These are phyloP conservation scores for Alternaria atra DNA, from an alignment of 2,329 filamentous ascomycete species.

Conservation along the genomic window DNA sequence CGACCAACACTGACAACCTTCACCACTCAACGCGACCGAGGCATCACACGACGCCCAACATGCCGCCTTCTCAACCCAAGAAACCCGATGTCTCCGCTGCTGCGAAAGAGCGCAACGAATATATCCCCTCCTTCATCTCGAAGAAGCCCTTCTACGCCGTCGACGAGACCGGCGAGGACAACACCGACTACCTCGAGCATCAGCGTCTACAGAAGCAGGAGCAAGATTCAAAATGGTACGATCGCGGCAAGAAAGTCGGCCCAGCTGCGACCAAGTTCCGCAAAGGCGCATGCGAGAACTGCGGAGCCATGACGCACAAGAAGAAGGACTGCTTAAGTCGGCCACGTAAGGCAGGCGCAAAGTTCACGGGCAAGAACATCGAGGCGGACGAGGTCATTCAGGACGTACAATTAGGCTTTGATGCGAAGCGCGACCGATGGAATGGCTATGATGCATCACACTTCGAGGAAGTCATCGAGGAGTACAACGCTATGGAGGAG, in stretches of 20 bases:
- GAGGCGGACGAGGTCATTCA: constrained; percentile 90
- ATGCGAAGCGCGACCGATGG: constrained; percentile 97
- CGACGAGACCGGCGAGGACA: constrained; percentile 72
- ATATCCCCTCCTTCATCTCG: constrained; percentile 97
- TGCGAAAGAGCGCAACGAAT: constrained; percentile 92
- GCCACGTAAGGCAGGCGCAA: constrained; percentile 87
- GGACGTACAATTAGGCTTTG: constrained; percentile 89
- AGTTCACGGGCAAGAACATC: constrained; percentile 91
- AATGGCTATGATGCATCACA: constrained; percentile 95
- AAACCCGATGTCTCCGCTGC: constrained; percentile 64
- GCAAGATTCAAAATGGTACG: constrained; percentile 86
- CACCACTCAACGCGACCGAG: constrained; percentile 3
- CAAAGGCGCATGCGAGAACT: constrained; percentile 98
- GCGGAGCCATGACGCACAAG: constrained; percentile 96
- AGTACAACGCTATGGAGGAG: constrained; percentile 86
- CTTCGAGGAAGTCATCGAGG: constrained; percentile 85
- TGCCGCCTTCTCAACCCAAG: constrained; percentile 58
- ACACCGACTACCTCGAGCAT: constrained; percentile 91
- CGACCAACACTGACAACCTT: constrained; percentile 6
- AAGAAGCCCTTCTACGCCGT: constrained; percentile 97
- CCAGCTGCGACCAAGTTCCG: constrained; percentile 95
- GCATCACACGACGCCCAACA: constrained; percentile 29
- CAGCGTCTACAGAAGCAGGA: constrained; percentile 81
- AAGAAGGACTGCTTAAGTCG: constrained; percentile 91
- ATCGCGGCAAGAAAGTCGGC: constrained; percentile 82